Evolutionary conservation across 441 rosid genomes (phyloP).

Genomic region (Erysimum pusillum): DNA sequence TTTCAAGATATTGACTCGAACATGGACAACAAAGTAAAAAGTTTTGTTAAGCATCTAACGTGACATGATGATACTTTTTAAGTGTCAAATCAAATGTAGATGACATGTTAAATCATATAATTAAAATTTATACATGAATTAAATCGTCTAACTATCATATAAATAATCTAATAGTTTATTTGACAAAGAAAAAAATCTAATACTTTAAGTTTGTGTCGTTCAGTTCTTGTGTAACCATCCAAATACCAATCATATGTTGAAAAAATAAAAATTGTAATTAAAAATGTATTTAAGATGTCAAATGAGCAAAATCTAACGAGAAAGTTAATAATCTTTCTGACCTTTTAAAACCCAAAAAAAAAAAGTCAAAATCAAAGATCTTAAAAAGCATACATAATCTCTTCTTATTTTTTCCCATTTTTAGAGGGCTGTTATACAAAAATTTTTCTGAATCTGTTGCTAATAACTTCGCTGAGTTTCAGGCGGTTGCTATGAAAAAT

Average conservation of each 20-base stretch:
- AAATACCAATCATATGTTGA: neutral
- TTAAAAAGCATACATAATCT: neutral
- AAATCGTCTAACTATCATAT: neutral
- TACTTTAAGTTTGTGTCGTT: neutral
- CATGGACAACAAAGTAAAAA: neutral
- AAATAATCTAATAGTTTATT: neutral
- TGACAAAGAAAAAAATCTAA: no score
- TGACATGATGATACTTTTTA: neutral
- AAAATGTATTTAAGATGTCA: neutral
- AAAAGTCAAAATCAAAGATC: neutral
- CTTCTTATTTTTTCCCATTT: neutral
- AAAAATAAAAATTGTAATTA: neutral
- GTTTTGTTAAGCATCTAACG: neutral
- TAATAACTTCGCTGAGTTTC: constrained; percentile 9
- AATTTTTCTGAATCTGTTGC: neutral
- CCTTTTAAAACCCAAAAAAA: neutral
- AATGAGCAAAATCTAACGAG: neutral
- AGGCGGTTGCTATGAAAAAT: no score
- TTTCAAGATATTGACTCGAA: constrained; percentile 4
- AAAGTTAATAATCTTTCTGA: neutral
- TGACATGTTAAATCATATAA: constrained; percentile 16
- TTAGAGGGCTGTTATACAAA: neutral
- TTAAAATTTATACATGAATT: neutral
- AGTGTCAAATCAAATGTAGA: constrained; percentile 27
- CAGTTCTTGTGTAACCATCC: neutral